Evolutionary conservation across 768 basidiomycete genomes (phyloP), one percentile per base, ranked within the genome.

Genomic region (Lactifluus echinatus): DNA sequence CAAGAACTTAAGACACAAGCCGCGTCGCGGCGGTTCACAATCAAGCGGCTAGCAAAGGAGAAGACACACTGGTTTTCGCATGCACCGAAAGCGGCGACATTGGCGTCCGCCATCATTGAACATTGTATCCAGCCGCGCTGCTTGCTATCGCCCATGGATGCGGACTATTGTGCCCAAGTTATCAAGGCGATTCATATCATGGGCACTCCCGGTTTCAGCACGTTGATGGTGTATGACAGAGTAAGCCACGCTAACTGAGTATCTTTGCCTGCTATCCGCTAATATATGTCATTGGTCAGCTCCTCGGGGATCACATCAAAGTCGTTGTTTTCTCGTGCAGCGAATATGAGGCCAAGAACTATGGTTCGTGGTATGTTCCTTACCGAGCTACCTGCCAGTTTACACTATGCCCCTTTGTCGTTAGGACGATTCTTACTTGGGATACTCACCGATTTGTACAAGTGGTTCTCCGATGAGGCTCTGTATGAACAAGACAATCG

Each of bases 91-190:
- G 74, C 79, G 4, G 69, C 70, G 1, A 70, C 75, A 4, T 75
- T 90, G 39, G 79, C 80, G 6, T 74, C 77, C 24, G 76, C 82
- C 4, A 74, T 93, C 55, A 85, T 92, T 60, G 90, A 96, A 67
- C 83, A 95, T 66, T 98, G 96, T 68, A 83, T 99, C 59, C 86
- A 89, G 66, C 95, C 96, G 11, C 83, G 96, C 28, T 88, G 87
- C 62, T 74, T 97, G 39, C 74, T 97, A n/a, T 95, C 95, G 0
- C 93, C 93, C 0, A 90, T 93, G 82, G 96, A 99, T 70, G 95
- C 96, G 24, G 87, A 95, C 55, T 99, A 85, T 64, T 93, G 92
- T 55, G 87, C 91, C 2, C 88, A 91, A 63, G 86, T 98, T 66
- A 87, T 98, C 69, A 87, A 87, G 67, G 77, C 86, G 14, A 75